Base-by-base conservation (phyloP, 2,329 filamentous ascomycete genomes). In the Lasiodiplodia sp. region DNA sequence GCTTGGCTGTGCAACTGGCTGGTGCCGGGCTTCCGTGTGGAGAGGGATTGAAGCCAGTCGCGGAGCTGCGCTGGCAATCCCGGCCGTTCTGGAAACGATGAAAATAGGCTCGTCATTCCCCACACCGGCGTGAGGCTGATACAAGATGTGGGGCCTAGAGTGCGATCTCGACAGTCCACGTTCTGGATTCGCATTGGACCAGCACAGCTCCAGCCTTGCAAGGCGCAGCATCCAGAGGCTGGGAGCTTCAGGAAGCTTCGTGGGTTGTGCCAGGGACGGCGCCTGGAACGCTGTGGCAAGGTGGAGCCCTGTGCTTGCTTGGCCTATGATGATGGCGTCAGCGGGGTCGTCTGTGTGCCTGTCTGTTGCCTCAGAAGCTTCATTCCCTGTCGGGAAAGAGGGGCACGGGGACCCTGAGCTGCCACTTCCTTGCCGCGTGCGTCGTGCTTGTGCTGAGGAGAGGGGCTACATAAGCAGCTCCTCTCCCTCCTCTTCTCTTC, bases 361-460 rank as follows among this genome's bases (percentile, higher is more conserved):
- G 25, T 57, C 56, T 58, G 56, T n/a, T 38, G 34, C 34, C 21
- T 47, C 21, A 23, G 16, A 62, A 62, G 58, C 58, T 62, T 12
- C 38, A 49, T 62, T 7, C 25, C 58, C 40, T 34, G 58, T 62
- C 40, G 25, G 58, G 58, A 62, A 62, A 44, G 58, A 62, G 58
- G 58, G 58, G 58, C 58, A 62, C 58, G 18, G 25, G 40, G 58
- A 62, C 58, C 58, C 58, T 62, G 58, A 37, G 58, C 52, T 31
- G 53, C 58, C 25, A 18, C 10, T 25, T 31, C 58, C 40, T 62
- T 47, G 57, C 21, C 28, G 56, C 56, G 37, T 25, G 4, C 28
- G 18, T 10, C 16, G n/a, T n/a, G 56, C 56, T 44, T 40, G 56
- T 44, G 37, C 40, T 62, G 40, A 3, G 1, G 51, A 25, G 58